Conservation (phyloP, 345 rosid species). For the Cardamine resedifolia region DNA sequence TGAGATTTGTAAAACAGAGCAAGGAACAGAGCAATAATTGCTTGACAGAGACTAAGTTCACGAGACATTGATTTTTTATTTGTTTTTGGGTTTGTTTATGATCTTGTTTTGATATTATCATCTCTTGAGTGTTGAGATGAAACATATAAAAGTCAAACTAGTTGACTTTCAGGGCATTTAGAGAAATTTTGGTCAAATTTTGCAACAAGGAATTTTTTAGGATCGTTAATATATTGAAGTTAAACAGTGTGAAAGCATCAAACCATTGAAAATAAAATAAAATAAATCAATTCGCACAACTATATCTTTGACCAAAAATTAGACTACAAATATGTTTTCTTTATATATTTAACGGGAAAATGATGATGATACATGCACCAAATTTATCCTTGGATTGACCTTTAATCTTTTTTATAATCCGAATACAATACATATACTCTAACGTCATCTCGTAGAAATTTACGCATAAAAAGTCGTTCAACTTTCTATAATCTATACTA, state of each 20-base stretch:
- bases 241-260: constrained; percentile 7
- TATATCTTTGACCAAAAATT: background rate
- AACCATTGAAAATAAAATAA: background rate
- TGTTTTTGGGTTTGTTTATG: background rate
- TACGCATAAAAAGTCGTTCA: background rate
- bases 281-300: background rate
- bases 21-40: constrained; percentile 28
- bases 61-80: constrained; percentile 20
- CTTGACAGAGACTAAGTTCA: background rate
- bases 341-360: background rate
- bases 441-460: background rate
- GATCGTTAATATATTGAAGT: background rate
- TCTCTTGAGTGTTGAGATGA: background rate
- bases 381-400: background rate
- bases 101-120: background rate
- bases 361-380: background rate
- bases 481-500: background rate
- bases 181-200: background rate
- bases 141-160: constrained; percentile 4
- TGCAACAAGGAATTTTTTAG: background rate
- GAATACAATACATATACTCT: background rate
- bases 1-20: constrained; percentile 20
- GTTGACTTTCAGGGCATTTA: background rate
- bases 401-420: background rate
- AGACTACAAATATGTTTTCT: background rate